phyloP scores from a whole-genome alignment of 768 basidiomycete species.

The Xerocomellus amylosporus region DNA sequence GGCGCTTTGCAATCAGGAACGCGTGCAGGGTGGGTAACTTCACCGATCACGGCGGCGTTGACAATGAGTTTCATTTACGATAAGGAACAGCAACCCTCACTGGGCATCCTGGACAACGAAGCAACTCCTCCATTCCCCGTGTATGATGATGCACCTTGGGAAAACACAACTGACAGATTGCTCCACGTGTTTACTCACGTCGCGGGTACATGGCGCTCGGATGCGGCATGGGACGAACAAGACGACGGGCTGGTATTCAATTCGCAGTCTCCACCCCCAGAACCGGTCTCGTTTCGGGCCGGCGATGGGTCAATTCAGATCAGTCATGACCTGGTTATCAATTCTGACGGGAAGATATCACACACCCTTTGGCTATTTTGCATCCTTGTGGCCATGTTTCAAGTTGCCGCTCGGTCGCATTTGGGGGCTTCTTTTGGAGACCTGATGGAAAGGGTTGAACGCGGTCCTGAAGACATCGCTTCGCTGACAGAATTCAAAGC shows the following conservation, averaged over 20 bases:
- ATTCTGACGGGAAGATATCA: conserved; percentile 52
- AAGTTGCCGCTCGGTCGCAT: conserved; percentile 8
- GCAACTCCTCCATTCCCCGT: not conserved
- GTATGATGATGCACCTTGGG: conserved; percentile 10
- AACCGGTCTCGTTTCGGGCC: conserved; percentile 13
- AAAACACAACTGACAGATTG: conserved; percentile 15
- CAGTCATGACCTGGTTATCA: conserved; percentile 35
- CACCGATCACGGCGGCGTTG: conserved; percentile 26
- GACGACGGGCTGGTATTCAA: conserved; percentile 28
- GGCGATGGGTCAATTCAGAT: conserved; percentile 10
- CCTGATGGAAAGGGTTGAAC: conserved; percentile 12
- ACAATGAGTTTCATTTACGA: conserved; percentile 17
- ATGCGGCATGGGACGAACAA: conserved; percentile 26
- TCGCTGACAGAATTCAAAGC: conserved; percentile 22
- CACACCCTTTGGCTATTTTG: conserved; percentile 49
- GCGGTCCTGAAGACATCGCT: conserved; percentile 10
- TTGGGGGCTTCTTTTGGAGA: conserved; percentile 13
- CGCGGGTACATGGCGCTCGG: conserved; percentile 21
- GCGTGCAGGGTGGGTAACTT: conserved; percentile 21
- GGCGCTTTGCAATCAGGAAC: conserved; percentile 23
- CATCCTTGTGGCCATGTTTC: conserved; percentile 28
- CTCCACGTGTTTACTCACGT: conserved; percentile 21
- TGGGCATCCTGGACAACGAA: conserved; percentile 18
- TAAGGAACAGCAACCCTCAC: conserved; percentile 15
- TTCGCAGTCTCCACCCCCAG: conserved; percentile 18